Evolutionary conservation across 1,284 basidiomycete species (phyloP).

Genomic region (Fomes fomentarius): DNA sequence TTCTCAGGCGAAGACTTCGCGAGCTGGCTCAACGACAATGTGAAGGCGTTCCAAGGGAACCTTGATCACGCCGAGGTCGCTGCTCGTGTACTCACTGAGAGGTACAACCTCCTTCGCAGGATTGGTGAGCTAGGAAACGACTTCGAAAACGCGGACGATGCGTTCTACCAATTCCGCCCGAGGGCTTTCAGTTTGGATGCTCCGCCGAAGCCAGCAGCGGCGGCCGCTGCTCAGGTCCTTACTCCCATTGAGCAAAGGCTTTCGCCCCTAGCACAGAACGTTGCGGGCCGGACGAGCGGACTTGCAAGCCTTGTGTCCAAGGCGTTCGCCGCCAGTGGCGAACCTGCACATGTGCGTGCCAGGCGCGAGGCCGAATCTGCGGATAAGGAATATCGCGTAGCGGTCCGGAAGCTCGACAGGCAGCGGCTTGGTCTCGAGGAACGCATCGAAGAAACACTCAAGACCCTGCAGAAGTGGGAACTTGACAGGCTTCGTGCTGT

Average conservation of each 20-base stretch:
- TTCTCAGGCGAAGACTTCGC: slow-evolving; percentile 85
- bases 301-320: slow-evolving; percentile 76
- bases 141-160: slow-evolving; percentile 75
- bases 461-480: slow-evolving; percentile 84
- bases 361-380: slow-evolving; percentile 80
- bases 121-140: slow-evolving; percentile 82
- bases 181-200: slow-evolving; percentile 72
- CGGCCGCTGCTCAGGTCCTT: slow-evolving; percentile 31
- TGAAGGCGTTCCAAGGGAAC: slow-evolving; percentile 71
- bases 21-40: slow-evolving; percentile 71
- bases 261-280: slow-evolving; percentile 52
- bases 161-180: slow-evolving; percentile 79
- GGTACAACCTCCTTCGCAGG: slow-evolving; percentile 73
- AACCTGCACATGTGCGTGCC: slow-evolving; percentile 70
- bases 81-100: slow-evolving; percentile 76
- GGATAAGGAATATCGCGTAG: slow-evolving; percentile 74
- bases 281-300: slow-evolving; percentile 69
- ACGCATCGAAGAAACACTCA: slow-evolving; percentile 80
- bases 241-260: slow-evolving; percentile 43
- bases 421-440: slow-evolving; percentile 85
- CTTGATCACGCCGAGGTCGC: slow-evolving; percentile 81
- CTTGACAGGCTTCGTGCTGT: slow-evolving; percentile 79
- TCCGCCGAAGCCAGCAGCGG: slow-evolving; percentile 15
- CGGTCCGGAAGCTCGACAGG: slow-evolving; percentile 77
- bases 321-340: slow-evolving; percentile 59